A percentile compares a stretch with the other conserved stretches of the same genome.
These are phyloP conservation scores for Ostreobium quekettii DNA, from an alignment of 139 green algal species.

Conservation along the genomic window DNA sequence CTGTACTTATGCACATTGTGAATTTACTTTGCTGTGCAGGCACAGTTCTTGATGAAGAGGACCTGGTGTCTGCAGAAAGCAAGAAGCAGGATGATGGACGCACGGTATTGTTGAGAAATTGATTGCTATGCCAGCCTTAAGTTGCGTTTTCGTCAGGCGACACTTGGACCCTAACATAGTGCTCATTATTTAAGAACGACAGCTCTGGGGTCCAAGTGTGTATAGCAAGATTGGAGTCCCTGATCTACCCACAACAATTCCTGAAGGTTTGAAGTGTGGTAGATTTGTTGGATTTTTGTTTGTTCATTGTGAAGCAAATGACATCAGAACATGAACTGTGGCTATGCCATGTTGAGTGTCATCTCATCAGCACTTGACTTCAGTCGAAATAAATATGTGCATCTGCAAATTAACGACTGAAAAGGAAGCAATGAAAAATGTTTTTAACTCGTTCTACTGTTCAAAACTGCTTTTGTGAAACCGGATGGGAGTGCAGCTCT, in stretches of 20 bases:
- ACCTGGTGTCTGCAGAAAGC: conserved; percentile 13
- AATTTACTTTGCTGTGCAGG: not conserved
- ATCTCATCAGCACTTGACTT: too few species aligned
- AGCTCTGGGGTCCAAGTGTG: not conserved
- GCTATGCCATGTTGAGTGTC: too few species aligned
- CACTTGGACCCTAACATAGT: not conserved
- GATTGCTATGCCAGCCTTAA: not conserved
- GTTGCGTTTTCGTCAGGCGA: not conserved
- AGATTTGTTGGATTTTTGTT: too few species aligned
- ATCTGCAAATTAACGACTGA: too few species aligned
- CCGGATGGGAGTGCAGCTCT: too few species aligned
- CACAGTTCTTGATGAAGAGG: conserved; percentile 30
- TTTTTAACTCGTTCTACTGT: too few species aligned
- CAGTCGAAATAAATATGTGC: too few species aligned
- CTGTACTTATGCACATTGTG: not conserved
- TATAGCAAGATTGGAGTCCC: not conserved
- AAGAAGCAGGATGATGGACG: conserved; percentile 13
- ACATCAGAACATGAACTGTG: too few species aligned
- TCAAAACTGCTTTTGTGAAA: too few species aligned
- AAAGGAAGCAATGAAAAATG: too few species aligned
- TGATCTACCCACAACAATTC: not conserved
- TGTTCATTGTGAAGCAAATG: too few species aligned
- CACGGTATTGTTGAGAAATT: not conserved
- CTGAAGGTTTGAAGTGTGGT: too few species aligned
- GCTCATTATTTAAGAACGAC: not conserved